Evolutionary conservation across 2,329 filamentous ascomycete genomes (phyloP).

Genomic region (Ophiocordyceps polyrhachis-furcata): DNA sequence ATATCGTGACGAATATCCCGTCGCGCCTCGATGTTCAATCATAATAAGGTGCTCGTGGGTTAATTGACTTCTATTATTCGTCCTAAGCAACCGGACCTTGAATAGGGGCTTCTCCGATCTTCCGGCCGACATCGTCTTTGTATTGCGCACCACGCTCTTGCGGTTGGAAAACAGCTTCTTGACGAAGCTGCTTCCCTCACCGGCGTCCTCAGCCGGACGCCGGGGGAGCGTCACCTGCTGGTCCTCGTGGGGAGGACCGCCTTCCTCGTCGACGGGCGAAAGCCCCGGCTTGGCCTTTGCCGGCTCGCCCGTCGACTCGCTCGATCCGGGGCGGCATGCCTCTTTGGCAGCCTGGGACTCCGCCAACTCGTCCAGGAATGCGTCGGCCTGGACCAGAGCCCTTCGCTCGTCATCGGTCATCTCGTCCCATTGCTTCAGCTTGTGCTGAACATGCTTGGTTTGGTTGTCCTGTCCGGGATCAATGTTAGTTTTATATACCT

Average conservation of each 20-base stretch:
- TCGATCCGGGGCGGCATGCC: not conserved
- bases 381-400: slow-evolving; percentile 1
- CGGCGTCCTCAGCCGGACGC: not conserved
- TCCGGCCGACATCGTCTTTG: not conserved
- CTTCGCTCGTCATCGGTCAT: not conserved
- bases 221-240: not conserved
- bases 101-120: no score
- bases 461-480: not conserved
- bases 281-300: not conserved
- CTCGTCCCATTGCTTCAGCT: not conserved
- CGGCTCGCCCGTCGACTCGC: not conserved
- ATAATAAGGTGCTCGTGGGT: no score
- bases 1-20: no score
- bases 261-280: not conserved
- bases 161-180: slow-evolving; percentile 5
- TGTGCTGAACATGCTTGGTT: not conserved
- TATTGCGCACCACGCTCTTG: slow-evolving; percentile 7
- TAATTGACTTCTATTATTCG: no score
- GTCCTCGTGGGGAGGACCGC: not conserved
- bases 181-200: not conserved
- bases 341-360: not conserved
- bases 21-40: no score
- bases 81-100: no score
- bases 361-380: slow-evolving; percentile 1
- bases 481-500: not conserved